Evolutionary conservation across 2,329 filamentous ascomycete genomes (phyloP).

Genomic region (Sclerotinia spermophila): DNA sequence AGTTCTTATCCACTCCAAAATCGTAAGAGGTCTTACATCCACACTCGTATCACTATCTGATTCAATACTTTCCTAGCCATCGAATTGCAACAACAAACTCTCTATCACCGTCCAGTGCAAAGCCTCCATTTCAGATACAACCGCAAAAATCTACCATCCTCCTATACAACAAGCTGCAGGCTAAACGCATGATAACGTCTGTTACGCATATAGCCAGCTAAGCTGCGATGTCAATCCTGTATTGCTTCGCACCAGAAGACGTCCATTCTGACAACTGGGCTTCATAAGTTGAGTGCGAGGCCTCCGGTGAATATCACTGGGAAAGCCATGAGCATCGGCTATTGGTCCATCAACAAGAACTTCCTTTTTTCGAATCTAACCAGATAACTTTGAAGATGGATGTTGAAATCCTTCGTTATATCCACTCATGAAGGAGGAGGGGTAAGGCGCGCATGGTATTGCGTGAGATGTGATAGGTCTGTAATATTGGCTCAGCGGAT

Average conservation of each 20-base stretch:
- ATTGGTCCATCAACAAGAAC: constrained; percentile 66
- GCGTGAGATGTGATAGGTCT: too few species aligned
- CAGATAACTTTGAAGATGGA: too few species aligned
- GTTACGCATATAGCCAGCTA: constrained; percentile 64
- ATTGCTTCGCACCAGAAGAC: constrained; percentile 69
- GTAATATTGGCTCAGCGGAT: too few species aligned
- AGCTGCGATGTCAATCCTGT: constrained; percentile 74
- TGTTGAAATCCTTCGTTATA: too few species aligned
- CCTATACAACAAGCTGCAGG: too few species aligned
- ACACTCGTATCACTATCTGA: constrained; percentile 11
- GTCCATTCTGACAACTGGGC: constrained; percentile 70
- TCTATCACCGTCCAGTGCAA: constrained; percentile 68
- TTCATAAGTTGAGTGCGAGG: constrained; percentile 68
- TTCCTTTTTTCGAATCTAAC: constrained; percentile 76
- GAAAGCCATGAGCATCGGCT: constrained; percentile 76
- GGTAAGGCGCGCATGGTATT: too few species aligned
- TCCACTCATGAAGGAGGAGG: too few species aligned
- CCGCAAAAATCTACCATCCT: too few species aligned
- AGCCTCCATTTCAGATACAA: not conserved
- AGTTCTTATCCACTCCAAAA: not conserved
- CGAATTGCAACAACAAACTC: constrained; percentile 69
- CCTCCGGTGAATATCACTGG: constrained; percentile 74
- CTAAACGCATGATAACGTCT: constrained; percentile 62
- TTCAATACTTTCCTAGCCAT: constrained; percentile 24
- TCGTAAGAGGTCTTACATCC: not conserved